phyloP scores from a whole-genome alignment of 108 stramenopile genomes.

The Cyclostephanos tholiformis region DNA sequence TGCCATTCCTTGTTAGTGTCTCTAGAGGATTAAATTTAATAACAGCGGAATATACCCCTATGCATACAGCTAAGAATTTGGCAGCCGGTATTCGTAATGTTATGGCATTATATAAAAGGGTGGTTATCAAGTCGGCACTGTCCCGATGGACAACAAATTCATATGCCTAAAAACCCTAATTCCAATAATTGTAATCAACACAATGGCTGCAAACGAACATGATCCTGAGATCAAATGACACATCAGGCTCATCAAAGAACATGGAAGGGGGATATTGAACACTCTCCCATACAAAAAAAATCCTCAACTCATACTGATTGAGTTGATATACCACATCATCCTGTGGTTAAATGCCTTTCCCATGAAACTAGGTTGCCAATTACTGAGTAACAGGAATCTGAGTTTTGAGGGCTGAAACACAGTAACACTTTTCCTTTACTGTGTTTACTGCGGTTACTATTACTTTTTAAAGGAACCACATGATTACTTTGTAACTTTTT shows the following conservation, averaged over 20 bases:
- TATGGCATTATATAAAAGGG: not conserved
- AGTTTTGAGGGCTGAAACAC: too few species aligned
- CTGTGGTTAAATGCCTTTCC: not conserved
- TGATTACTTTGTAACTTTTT: too few species aligned
- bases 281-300: not conserved
- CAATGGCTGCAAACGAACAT: not conserved
- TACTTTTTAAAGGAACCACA: too few species aligned
- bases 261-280: not conserved
- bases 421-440: too few species aligned
- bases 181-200: not conserved
- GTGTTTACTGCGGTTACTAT: too few species aligned
- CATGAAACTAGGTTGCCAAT: too few species aligned
- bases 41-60: not conserved
- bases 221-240: not conserved
- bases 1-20: too few species aligned
- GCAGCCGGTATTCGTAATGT: not conserved
- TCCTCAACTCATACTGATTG: not conserved
- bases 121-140: not conserved
- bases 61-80: not conserved
- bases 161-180: not conserved
- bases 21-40: not conserved
- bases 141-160: not conserved
- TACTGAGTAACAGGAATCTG: too few species aligned
- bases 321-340: not conserved
- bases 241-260: not conserved